phyloP scores from a whole-genome alignment of 306 rosid species.

The Mimosa bimucronata region DNA sequence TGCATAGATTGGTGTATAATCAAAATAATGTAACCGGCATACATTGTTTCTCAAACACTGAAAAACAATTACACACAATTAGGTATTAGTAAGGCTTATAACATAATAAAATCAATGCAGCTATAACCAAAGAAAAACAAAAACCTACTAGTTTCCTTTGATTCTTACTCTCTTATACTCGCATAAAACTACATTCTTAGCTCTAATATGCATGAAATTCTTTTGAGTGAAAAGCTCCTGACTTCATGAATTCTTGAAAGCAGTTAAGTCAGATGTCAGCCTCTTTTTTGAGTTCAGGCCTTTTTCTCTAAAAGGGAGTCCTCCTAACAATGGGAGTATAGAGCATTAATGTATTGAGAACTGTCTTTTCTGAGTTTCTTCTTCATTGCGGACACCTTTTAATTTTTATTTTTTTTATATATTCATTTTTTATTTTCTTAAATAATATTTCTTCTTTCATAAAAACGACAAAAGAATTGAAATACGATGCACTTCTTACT shows the following conservation, averaged over 20 bases:
- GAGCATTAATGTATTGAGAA: background rate
- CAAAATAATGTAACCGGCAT: conserved; percentile 16
- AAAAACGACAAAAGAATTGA: background rate
- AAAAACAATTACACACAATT: background rate
- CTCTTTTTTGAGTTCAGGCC: background rate
- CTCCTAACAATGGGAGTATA: background rate
- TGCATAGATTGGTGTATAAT: conserved; percentile 15
- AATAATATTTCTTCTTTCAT: background rate
- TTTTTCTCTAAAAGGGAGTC: background rate
- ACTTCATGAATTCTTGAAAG: background rate
- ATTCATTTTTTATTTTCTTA: background rate
- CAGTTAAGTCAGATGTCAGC: background rate
- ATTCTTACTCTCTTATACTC: conserved; percentile 25
- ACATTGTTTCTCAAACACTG: conserved; percentile 25
- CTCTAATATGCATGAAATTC: background rate
- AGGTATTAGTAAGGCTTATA: conserved; percentile 5
- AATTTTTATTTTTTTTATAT: background rate
- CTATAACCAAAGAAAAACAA: conserved; percentile 8
- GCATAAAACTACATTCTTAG: conserved; percentile 11
- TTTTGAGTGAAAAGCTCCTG: background rate
- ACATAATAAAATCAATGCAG: conserved; percentile 1
- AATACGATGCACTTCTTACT: conserved; percentile 2
- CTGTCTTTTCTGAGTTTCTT: conserved; percentile 13
- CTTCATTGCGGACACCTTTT: conserved; percentile 10
- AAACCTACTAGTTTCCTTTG: background rate